Conservation (phyloP, 257 asterid genomes). For the Solanum virginianum region DNA sequence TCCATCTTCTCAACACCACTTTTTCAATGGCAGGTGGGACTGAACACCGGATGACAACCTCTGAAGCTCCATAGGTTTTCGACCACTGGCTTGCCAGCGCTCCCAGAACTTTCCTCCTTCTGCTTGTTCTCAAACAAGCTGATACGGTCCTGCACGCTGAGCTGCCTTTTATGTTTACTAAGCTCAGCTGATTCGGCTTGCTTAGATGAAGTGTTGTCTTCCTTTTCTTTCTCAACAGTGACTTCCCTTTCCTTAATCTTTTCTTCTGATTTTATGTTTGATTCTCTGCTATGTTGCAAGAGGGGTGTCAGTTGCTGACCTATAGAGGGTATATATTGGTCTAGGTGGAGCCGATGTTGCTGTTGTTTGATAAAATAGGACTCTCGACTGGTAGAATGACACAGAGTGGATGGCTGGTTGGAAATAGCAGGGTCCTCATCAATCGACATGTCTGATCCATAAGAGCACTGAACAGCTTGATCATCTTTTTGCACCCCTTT, state of each 20-base stretch:
- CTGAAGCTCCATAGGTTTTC: conserved; percentile 57
- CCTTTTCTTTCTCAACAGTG: background rate
- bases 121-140: conserved; percentile 84
- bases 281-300: conserved; percentile 9
- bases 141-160: conserved; percentile 88
- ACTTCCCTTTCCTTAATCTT: background rate
- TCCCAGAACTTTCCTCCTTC: conserved; percentile 65
- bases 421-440: conserved; percentile 27
- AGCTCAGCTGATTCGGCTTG: conserved; percentile 8
- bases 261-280: conserved; percentile 15
- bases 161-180: conserved; percentile 48
- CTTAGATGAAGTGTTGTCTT: conserved; percentile 24
- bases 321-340: background rate
- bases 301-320: background rate
- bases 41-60: conserved; percentile 65
- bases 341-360: background rate
- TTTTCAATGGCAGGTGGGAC: background rate
- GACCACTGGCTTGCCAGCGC: conserved; percentile 48
- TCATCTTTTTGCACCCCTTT: conserved; percentile 28
- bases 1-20: conserved; percentile 71
- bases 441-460: conserved; percentile 37
- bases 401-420: background rate
- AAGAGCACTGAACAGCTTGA: conserved; percentile 44
- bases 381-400: conserved; percentile 5
- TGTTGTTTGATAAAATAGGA: background rate